Percentiles rank a stretch among this genome's conserved stretches.
phyloP scores from a whole-genome alignment of 2,329 filamentous ascomycete species.

The Pseudogymnoascus sp. region DNA sequence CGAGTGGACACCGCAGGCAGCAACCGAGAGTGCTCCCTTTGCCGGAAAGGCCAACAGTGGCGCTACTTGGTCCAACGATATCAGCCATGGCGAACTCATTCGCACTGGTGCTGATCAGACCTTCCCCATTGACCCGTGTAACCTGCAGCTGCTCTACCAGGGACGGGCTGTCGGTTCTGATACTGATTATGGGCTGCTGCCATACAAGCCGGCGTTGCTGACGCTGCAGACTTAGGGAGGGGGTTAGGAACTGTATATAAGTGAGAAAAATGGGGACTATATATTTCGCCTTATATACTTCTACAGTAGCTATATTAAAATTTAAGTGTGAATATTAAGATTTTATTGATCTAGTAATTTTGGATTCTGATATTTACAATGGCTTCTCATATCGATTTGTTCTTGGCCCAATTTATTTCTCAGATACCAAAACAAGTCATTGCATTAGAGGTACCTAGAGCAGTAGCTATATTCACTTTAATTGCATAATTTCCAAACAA shows the following conservation, averaged over 20 bases:
- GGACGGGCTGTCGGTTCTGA: conserved; percentile 38
- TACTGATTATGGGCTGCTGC: conserved; percentile 41
- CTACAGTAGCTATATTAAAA: not conserved
- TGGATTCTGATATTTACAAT: not conserved
- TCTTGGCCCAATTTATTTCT: not conserved
- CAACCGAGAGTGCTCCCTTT: conserved; percentile 49
- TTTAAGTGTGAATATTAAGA: not conserved
- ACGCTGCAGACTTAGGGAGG: conserved; percentile 31
- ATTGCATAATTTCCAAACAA: not conserved
- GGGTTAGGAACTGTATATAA: not conserved
- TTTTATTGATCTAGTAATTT: not conserved
- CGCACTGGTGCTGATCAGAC: conserved; percentile 52
- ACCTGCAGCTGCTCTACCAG: conserved; percentile 58
- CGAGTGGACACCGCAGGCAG: conserved; percentile 50
- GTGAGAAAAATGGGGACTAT: not conserved
- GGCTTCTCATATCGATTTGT: not conserved
- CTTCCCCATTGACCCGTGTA: conserved; percentile 54
- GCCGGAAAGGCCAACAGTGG: conserved; percentile 60
- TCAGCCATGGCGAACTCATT: conserved; percentile 57
- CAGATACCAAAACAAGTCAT: not conserved
- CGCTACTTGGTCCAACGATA: conserved; percentile 58
- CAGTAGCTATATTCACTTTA: not conserved
- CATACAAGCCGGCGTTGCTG: conserved; percentile 48
- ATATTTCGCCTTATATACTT: not conserved
- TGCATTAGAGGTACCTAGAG: not conserved